Conservation (phyloP, 352 stramenopile genomes). For the Pythium dissimile region DNA sequence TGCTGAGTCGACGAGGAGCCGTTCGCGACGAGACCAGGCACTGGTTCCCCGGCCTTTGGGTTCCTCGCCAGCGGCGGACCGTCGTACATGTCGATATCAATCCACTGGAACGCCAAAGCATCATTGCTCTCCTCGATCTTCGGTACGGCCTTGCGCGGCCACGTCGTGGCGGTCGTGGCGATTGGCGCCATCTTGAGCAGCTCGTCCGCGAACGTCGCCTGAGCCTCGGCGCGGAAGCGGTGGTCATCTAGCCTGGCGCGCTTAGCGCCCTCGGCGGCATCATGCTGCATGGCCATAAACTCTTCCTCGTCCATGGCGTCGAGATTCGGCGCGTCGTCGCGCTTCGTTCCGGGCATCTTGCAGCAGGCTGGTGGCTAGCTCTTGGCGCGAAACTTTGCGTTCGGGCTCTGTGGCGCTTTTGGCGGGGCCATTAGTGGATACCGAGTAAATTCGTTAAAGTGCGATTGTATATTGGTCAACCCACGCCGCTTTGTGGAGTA, state of each 20-base stretch:
- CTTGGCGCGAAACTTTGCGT: conserved; percentile 18
- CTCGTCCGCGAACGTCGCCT: conserved; percentile 48
- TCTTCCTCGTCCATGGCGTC: conserved; percentile 17
- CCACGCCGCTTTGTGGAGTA: too few relatives aligned
- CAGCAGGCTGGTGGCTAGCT: not conserved
- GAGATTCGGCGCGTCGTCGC: conserved; percentile 12
- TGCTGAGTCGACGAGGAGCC: conserved; percentile 83
- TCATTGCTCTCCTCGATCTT: conserved; percentile 34
- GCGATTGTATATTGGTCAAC: not conserved
- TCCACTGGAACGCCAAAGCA: conserved; percentile 92
- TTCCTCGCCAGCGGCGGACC: conserved; percentile 86
- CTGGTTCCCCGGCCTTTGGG: conserved; percentile 65
- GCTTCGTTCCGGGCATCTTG: conserved; percentile 23
- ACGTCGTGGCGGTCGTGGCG: conserved; percentile 57
- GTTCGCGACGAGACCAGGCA: conserved; percentile 81
- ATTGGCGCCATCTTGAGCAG: conserved; percentile 59
- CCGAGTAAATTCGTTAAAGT: not conserved
- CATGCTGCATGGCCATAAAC: conserved; percentile 19
- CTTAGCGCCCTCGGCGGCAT: conserved; percentile 13
- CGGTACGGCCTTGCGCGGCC: conserved; percentile 45
- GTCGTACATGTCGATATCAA: conserved; percentile 98
- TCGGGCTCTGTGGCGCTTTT: conserved; percentile 7
- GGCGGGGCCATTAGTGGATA: not conserved
- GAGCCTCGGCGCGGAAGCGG: conserved; percentile 18
- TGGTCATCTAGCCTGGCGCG: conserved; percentile 18